These are phyloP conservation scores for Hypoxylon rubiginosum DNA, from an alignment of 2,329 filamentous ascomycete genomes.

Conservation along the genomic window DNA sequence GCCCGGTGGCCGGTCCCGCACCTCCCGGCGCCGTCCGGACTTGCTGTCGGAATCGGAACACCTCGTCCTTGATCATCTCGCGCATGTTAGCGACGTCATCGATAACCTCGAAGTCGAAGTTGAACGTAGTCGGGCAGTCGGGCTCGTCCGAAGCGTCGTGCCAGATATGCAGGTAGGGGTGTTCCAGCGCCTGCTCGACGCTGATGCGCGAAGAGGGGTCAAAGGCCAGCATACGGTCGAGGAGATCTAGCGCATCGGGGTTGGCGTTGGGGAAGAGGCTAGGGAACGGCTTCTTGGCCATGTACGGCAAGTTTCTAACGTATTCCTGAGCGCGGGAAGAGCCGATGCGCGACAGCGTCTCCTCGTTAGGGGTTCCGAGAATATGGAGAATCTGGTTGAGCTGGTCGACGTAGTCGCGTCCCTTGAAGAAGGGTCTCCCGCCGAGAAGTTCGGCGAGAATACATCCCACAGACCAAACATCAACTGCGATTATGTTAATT, in stretches of 20 bases:
- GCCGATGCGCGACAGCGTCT: conserved; percentile 92
- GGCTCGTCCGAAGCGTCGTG: conserved; percentile 98
- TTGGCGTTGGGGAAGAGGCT: conserved; percentile 94
- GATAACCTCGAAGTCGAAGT: conserved; percentile 98
- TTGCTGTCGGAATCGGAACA: conserved; percentile 81
- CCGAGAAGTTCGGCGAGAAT: conserved; percentile 97
- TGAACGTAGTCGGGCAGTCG: conserved; percentile 91
- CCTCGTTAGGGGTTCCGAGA: conserved; percentile 95
- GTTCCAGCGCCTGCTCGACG: conserved; percentile 94
- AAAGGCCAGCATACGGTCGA: conserved; percentile 98
- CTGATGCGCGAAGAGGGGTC: conserved; percentile 94
- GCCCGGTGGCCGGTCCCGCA: conserved; percentile 52
- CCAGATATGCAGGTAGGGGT: conserved; percentile 97
- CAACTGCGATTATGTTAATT: conserved; percentile 70
- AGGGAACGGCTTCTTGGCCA: conserved; percentile 93
- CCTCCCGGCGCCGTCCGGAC: conserved; percentile 66
- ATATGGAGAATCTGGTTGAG: conserved; percentile 99
- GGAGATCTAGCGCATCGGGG: conserved; percentile 92
- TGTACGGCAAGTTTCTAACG: conserved; percentile 93
- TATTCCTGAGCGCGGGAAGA: conserved; percentile 98
- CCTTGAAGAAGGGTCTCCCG: conserved; percentile 98
- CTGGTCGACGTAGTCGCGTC: conserved; percentile 98
- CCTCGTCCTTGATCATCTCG: conserved; percentile 96
- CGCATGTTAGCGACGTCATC: conserved; percentile 97
- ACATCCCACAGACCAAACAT: conserved; percentile 99